Evolutionary conservation across 2,329 filamentous ascomycete species (phyloP).

Genomic region (Sphaerulina vaccinii): DNA sequence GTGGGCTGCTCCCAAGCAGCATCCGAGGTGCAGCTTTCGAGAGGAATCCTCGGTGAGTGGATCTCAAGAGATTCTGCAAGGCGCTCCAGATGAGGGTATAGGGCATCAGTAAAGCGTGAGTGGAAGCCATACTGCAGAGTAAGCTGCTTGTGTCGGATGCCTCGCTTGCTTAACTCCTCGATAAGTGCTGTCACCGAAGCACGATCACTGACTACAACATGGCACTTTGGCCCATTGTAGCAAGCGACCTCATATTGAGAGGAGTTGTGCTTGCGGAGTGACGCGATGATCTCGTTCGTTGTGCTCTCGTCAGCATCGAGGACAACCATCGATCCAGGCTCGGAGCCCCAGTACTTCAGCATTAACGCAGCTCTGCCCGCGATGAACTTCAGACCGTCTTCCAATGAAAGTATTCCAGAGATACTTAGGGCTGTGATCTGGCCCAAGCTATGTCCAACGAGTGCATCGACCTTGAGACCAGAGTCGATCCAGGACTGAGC

Average conservation of each 20-base stretch:
- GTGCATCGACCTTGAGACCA: conserved; percentile 10
- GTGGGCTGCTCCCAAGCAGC: neutral
- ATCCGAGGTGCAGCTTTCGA: conserved; percentile 6
- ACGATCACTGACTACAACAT: conserved; percentile 8
- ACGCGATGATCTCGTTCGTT: neutral
- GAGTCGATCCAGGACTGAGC: conserved; percentile 18
- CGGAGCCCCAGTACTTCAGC: conserved; percentile 7
- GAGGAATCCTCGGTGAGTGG: conserved; percentile 1
- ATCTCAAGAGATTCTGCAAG: conserved; percentile 9
- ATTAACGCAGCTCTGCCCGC: conserved; percentile 13
- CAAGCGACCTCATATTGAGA: conserved; percentile 16
- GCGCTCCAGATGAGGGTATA: conserved; percentile 3
- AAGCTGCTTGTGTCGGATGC: conserved; percentile 14
- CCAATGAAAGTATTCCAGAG: conserved; percentile 10
- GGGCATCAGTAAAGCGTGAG: conserved; percentile 16
- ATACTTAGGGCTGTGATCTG: conserved; percentile 15
- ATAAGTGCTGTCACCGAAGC: neutral
- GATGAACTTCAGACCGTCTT: conserved; percentile 13
- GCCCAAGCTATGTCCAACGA: conserved; percentile 21
- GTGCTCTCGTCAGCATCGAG: conserved; percentile 9
- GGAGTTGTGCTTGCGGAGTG: neutral
- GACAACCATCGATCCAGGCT: conserved; percentile 18
- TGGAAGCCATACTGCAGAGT: conserved; percentile 19
- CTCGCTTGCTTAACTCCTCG: neutral
- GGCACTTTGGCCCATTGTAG: conserved; percentile 17